Base-by-base conservation (phyloP, 2,329 filamentous ascomycete species). In the Stagonosporopsis cucurbitacearum region DNA sequence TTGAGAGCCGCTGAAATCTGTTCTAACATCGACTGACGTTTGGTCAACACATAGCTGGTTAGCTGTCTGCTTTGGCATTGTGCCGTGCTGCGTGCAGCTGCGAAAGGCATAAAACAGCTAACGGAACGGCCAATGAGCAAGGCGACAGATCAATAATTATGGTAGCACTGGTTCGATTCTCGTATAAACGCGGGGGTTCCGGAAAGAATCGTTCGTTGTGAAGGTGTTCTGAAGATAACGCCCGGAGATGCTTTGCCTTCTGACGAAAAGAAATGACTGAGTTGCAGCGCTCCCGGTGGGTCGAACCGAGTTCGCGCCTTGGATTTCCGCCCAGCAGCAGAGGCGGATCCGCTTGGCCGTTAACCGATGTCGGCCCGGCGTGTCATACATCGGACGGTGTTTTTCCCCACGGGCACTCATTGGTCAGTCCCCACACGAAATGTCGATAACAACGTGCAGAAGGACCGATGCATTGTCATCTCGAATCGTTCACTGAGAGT, bases 181-280 rank as follows among this genome's bases (percentile, higher is more conserved):
- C 15, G 20, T 25, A 6, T 19, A 25, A 40, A 12, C 26, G 52
- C 40, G 45, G 35, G 25, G 30, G 17, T 2, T 1, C 28, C 45
- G 52, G 52, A 23, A 50, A 13, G 23, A 50, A 1, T 41, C 45
- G 45, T 13, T 36, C 8, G 15, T 33, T 12, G 3, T 25, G 23
- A 23, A 43, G 11, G 20, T 12, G 15, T 33, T 25, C 9, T 32
- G 9, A 11, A 50, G 52, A 55, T 55, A 55, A 35, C 52, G 35
- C 17, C 15, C 12, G 7, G 25, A 43, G 33, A 33, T 9, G 51
- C 20, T 36, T 40, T 6, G 26, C 9, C 20, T 19, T 30, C 45
- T 55, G 45, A 55, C 52, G 52, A 33, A 36, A 50, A n/a, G 13
- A 50, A 28, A 54, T 50, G 45, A 54, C 52, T 50, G 40, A 42